Evolutionary conservation across 179 eudicot genomes (phyloP), one percentile per base, ranked within the genome.

Genomic region (Amaranthus tricolor): DNA sequence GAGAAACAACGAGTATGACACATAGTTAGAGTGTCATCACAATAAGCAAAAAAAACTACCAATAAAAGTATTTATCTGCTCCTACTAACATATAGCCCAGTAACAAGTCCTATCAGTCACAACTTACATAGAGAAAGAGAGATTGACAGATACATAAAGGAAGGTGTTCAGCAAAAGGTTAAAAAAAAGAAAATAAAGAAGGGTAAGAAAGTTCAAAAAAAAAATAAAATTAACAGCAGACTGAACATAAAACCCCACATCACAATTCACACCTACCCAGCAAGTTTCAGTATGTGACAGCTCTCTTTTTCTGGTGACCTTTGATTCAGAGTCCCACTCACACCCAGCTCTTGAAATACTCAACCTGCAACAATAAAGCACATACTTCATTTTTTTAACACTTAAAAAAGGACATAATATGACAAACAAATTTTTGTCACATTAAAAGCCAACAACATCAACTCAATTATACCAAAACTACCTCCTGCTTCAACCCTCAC

Each of bases 221-320:
- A 50, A 62, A 67, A 51, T 43, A 44, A 51, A 53, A 48, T 8
- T 43, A 49, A 60, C 3, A 24, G 43, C n/a, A 72, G 68, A 77
- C 72, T 51, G 68, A 72, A 31, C 40, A 31, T 31, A 31, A 31
- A 31, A 31, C 40, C 40, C 40, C 40, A 31, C 40, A 31, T 31
- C 2, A 31, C 40, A 31, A 31, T 71, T 73, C 71, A 68, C 82
- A 80, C 84, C 83, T 72, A 82, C 79, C 75, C 79, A 79, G 72
- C 66, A 81, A 74, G 79, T 79, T 67, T 57, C 76, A 67, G 58
- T 44, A 12, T 17, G 8, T 44, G 64, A 21, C 78, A 45, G 73
- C 66, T 69, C 76, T 82, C 72, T 62, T 85, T 72, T 81, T 82
- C 76, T 82, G 77, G 74, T 68, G 85, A 70, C 80, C 78, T 83